Evolutionary conservation across 2,329 filamentous ascomycete species (phyloP), one percentile per base, ranked within the genome.

Genomic region (Ilyonectria mors-panacis): DNA sequence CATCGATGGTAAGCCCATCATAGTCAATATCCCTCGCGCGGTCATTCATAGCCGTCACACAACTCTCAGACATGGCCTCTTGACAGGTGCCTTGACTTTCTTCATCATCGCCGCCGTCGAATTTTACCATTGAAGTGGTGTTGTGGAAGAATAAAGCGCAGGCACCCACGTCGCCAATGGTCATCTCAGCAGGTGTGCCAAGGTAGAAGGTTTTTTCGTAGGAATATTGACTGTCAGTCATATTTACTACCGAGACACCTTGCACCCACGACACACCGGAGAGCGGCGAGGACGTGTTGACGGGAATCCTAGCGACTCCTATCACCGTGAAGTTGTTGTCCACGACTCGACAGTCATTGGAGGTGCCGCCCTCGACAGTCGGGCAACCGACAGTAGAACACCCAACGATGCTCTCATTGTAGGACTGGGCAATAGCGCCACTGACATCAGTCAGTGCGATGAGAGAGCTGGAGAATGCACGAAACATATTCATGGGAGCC

Each of bases 131-230:
- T 13, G 17, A n/a, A 6, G 26, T 30, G 13, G 30, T 53, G 13
- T 26, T 9, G 15, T 15, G 33, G 26, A 53, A 53, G 48, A 53
- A 53, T 26, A 53, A 30, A 9, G 48, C 48, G 26, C 48, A 53
- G 5, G 48, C 48, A 28, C 48, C 48, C 7, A 53, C 26, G 28
- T 30, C 28, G 26, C 30, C 13, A 7, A 53, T 28, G 21, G 19
- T 15, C 17, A 30, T 5, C 5, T 53, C 48, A 17, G 26, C 4
- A n/a, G 48, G 26, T 9, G 48, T 53, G 17, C 48, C 48, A 4
- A 53, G 48, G 30, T 53, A 53, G 15, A 53, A 53, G 12, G 23
- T 53, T 26, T 53, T 26, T 9, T 53, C 26, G 30, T 21, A 53
- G n/a, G 17, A 9, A 30, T 12, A 26, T 15, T 33, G 13, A 9